Evolutionary conservation across 768 basidiomycete species (phyloP).

Genomic region (Termitomyces sp.): DNA sequence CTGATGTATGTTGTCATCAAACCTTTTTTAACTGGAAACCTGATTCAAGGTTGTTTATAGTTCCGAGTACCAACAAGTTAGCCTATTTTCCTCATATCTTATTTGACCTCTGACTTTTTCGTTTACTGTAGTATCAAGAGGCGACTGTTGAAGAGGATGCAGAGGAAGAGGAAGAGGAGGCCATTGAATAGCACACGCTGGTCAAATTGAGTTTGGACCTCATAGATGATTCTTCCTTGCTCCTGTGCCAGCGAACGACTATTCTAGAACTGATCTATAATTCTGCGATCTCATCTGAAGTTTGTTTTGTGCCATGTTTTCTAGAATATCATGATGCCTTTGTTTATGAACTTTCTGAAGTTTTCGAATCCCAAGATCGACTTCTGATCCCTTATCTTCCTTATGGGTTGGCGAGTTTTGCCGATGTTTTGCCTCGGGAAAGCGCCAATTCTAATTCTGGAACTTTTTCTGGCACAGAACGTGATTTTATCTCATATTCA

Average conservation of each 20-base stretch:
- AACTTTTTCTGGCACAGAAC: neutral
- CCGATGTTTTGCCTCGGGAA: neutral
- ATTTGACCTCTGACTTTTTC: neutral
- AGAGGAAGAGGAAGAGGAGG: slow-evolving; percentile 13
- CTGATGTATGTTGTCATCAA: slow-evolving; percentile 57
- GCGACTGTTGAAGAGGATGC: slow-evolving; percentile 45
- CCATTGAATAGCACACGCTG: neutral
- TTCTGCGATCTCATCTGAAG: neutral
- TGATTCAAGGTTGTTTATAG: slow-evolving; percentile 29
- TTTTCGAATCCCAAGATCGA: neutral
- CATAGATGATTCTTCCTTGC: neutral
- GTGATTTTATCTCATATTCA: neutral
- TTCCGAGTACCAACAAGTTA: slow-evolving; percentile 86
- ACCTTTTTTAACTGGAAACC: neutral
- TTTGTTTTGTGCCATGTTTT: neutral
- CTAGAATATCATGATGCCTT: neutral
- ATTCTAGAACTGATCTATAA: neutral
- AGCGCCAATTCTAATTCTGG: neutral
- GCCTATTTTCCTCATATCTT: slow-evolving; percentile 2
- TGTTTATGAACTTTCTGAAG: too few species aligned
- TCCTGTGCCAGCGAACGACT: neutral
- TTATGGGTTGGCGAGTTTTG: neutral
- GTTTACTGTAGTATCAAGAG: slow-evolving; percentile 53
- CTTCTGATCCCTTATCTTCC: too few species aligned
- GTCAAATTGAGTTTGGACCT: neutral